phyloP scores from a whole-genome alignment of 495 filamentous ascomycete genomes.

The Aspergillus leporis region DNA sequence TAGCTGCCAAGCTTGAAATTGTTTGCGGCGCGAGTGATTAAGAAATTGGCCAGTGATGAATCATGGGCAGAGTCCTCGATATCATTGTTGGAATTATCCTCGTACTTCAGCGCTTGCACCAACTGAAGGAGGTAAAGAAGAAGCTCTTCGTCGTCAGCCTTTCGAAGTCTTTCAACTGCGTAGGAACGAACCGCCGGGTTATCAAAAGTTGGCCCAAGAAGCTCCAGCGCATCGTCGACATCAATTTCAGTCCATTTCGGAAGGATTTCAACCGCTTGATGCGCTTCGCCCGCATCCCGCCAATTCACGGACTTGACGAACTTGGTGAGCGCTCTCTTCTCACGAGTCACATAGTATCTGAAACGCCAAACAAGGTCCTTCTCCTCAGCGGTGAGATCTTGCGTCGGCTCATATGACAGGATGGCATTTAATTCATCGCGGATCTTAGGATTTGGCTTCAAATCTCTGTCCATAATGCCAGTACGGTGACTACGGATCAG shows the following conservation, averaged over 20 bases:
- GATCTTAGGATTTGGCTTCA: slow-evolving; percentile 95
- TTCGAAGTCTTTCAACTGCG: slow-evolving; percentile 86
- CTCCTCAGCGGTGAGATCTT: slow-evolving; percentile 81
- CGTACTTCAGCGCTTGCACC: slow-evolving; percentile 95
- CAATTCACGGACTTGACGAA: slow-evolving; percentile 97
- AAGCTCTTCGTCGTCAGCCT: slow-evolving; percentile 92
- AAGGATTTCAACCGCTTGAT: slow-evolving; percentile 85
- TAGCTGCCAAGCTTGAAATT: slow-evolving; percentile 92
- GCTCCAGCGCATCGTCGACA: slow-evolving; percentile 92
- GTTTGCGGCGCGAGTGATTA: slow-evolving; percentile 79
- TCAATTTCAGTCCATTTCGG: slow-evolving; percentile 97
- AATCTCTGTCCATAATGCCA: slow-evolving; percentile 85
- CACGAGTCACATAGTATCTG: slow-evolving; percentile 85
- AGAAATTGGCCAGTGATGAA: slow-evolving; percentile 85
- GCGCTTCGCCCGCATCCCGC: slow-evolving; percentile 81
- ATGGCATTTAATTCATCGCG: slow-evolving; percentile 91
- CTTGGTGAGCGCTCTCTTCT: slow-evolving; percentile 93
- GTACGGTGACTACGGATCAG: slow-evolving; percentile 92
- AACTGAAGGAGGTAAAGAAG: slow-evolving; percentile 91
- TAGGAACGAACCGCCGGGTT: slow-evolving; percentile 86
- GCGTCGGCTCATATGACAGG: slow-evolving; percentile 89
- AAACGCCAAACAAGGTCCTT: slow-evolving; percentile 98
- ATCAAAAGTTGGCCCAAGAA: slow-evolving; percentile 89
- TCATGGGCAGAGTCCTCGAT: slow-evolving; percentile 68
- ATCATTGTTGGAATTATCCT: slow-evolving; percentile 63